phyloP scores from a whole-genome alignment of 1,139 yeast species.

The Saccharomyces hybrid region DNA sequence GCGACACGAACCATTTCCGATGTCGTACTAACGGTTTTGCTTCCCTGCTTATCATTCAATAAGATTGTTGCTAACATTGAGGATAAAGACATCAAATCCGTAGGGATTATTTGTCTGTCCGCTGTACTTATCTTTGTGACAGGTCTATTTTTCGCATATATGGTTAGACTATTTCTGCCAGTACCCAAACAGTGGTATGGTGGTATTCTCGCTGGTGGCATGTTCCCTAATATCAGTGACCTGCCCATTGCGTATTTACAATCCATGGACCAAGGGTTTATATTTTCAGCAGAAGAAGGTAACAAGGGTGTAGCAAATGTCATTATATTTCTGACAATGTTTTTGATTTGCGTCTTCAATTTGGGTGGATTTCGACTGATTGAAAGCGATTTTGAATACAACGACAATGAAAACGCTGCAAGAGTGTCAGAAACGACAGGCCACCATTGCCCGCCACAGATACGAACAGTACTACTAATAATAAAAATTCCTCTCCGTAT shows the following conservation, averaged over 20 bases:
- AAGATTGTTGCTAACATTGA: slow-evolving; percentile 68
- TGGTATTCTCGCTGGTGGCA: slow-evolving; percentile 72
- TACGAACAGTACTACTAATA: too few species aligned
- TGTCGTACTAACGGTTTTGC: slow-evolving; percentile 56
- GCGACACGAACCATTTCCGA: slow-evolving; percentile 69
- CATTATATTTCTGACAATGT: slow-evolving; percentile 69
- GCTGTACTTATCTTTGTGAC: slow-evolving; percentile 29
- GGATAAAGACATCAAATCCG: slow-evolving; percentile 63
- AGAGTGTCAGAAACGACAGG: slow-evolving; percentile 7
- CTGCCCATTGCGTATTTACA: slow-evolving; percentile 87
- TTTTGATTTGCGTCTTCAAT: slow-evolving; percentile 64
- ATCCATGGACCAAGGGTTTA: slow-evolving; percentile 61
- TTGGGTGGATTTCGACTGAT: slow-evolving; percentile 68
- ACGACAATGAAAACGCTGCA: slow-evolving; percentile 27
- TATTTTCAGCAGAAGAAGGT: slow-evolving; percentile 53
- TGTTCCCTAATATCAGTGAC: slow-evolving; percentile 71
- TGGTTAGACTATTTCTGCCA: slow-evolving; percentile 33
- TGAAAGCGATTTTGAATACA: slow-evolving; percentile 53
- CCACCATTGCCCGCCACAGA: too few species aligned
- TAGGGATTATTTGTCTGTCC: slow-evolving; percentile 63
- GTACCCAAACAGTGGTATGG: slow-evolving; percentile 76
- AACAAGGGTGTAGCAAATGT: slow-evolving; percentile 80
- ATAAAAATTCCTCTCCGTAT: background rate
- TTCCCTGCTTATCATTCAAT: slow-evolving; percentile 75
- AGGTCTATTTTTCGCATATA: slow-evolving; percentile 28